Evolutionary conservation across 2,329 filamentous ascomycete species (phyloP), one percentile per base, ranked within the genome.

Genomic region (Fusarium tuaranense): DNA sequence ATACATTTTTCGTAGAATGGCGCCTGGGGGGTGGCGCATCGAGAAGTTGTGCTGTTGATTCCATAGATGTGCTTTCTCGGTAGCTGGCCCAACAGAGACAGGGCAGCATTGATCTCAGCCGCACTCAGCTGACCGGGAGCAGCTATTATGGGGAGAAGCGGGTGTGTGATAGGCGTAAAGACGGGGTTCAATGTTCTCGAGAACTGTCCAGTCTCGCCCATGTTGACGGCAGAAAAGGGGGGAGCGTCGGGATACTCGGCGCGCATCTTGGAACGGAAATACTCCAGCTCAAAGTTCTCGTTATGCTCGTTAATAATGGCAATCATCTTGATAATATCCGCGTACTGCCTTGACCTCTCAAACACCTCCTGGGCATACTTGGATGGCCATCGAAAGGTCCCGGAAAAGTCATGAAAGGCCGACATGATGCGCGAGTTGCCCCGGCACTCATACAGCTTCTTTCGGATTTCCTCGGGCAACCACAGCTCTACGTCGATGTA

Each of bases 261-360:
- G 78, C 91, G 91, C 80, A 97, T 92, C 74, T 91, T 89, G 13
- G 93, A 95, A 34, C 94, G 92, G 83, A 97, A 97, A 82, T 95
- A 95, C 82, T 97, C 95, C 38, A 97, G 88, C 84, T 97, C 94
- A 80, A 97, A 97, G 82, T 97, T 97, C 77, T 95, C 94, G 79
- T 95, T 94, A 80, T 93, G 92, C 46, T 93, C 92, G 80, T 91
- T 92, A 79, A 95, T 94, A 79, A 95, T 92, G 36, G 93, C 92
- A 78, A 97, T 97, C 93, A 97, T 97, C 85, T 97, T 97, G 79
- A 97, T 92, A 67, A 97, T 94, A 81, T 97, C 94, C 57, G 93
- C 93, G 76, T 95, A 95, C 68, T 90, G 90, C 57, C 90, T 89
- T 10, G 93, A 94, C 75, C 92, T 89, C 69, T 90, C 86, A 76